Evolutionary conservation across 805 yeast species (phyloP), one percentile per base, ranked within the genome.

Genomic region (Schizosaccharomyces osmophilus): DNA sequence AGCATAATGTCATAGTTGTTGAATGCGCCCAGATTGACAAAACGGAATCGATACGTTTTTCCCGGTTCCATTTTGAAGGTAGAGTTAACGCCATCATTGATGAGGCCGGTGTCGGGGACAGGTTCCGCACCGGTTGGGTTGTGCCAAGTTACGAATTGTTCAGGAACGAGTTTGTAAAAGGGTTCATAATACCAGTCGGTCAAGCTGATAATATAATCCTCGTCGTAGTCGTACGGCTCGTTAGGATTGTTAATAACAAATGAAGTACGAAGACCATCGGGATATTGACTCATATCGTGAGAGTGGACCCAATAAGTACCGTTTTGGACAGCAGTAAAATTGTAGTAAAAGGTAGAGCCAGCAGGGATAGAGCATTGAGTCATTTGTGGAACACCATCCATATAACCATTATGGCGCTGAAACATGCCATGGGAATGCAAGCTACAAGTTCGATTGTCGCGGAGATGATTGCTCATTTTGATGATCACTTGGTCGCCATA

Each of bases 61-160:
- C 82, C 81, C 6, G 97, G 95, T 74, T 85, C 69, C 62, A 90
- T 94, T 8, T 73, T 65, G 84, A 87, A 81, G n/a, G 89, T 79
- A 68, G 79, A 75, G 72, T 85, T 84, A 68, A 77, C 79, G 13
- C 95, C 83, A 69, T 88, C 87, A 74, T 90, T 90, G 71, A 88
- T 76, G 67, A 93, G 77, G 66, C 85, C 72, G 70, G 78, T 76
- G 66, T 85, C 84, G 8, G 98, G 98, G 66, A 93, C 82, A 61
- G 98, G 98, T 74, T 93, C 98, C 55, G 97, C 96, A 69, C 98
- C 98, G 9, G 96, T 87, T 63, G 98, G 98, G 73, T 93, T 93
- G 75, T 77, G 82, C 64, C 82, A 70, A 65, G 74, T 79, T 75
- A 88, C 69, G 74, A 93, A 89, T 45, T 67, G 63, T 19, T 77